A percentile compares a stretch with the other conserved stretches of the same genome.
Evolutionary conservation across 306 rosid species (phyloP).

Genomic region (Mimosa bimucronata): DNA sequence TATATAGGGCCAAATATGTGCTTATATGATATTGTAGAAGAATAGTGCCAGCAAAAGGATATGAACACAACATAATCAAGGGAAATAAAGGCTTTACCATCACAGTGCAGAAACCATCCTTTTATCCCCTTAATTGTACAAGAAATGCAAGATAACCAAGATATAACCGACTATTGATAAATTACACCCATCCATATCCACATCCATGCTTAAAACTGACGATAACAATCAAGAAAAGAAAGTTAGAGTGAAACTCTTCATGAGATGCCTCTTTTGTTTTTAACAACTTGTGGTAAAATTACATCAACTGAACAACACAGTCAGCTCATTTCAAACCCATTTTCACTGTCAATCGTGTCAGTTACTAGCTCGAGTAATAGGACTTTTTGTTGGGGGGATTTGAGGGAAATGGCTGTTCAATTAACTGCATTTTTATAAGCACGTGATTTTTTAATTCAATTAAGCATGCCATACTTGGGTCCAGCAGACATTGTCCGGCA

Average conservation of each 20-base stretch:
- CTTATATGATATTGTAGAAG: conserved; percentile 27
- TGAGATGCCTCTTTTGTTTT: conserved; percentile 2
- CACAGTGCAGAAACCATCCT: neutral
- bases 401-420: conserved; percentile 18
- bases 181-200: conserved; percentile 11
- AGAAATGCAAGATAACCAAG: conserved; percentile 1
- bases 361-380: neutral
- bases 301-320: conserved; percentile 22
- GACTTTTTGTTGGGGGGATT: neutral
- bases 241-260: conserved; percentile 1
- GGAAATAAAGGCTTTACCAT: neutral
- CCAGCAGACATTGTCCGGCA: conserved; percentile 99
- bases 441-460: neutral
- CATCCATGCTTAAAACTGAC: neutral
- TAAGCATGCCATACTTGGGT: conserved; percentile 77
- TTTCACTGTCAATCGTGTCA: neutral
- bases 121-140: neutral
- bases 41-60: neutral
- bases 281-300: conserved; percentile 17
- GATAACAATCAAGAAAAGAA: conserved; percentile 16
- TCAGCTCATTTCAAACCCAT: conserved; percentile 11
- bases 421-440: conserved; percentile 21
- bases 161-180: neutral
- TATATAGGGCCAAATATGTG: conserved; percentile 28
- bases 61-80: neutral